Evolutionary conservation across 2,329 filamentous ascomycete species (phyloP).

Genomic region (Geosmithia putterillii): DNA sequence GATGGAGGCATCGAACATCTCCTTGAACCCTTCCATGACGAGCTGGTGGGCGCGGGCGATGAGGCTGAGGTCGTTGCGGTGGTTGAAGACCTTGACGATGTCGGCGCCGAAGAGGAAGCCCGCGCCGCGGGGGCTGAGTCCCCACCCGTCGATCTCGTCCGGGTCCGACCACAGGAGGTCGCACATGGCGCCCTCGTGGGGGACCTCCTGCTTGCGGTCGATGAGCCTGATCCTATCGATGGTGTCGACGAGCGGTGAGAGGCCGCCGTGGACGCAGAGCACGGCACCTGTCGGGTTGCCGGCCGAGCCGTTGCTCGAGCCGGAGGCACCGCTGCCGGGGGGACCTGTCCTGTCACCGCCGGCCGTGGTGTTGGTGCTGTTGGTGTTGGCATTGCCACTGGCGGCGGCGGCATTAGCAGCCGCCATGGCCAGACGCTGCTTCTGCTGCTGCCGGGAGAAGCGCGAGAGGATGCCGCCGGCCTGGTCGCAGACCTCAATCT

Average conservation of each 20-base stretch:
- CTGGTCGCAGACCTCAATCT: slow-evolving; percentile 87
- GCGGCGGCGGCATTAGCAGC: too few species aligned
- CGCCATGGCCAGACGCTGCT: slow-evolving; percentile 10
- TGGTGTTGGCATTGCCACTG: too few species aligned
- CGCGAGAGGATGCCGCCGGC: slow-evolving; percentile 67
- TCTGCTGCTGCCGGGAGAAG: slow-evolving; percentile 40
- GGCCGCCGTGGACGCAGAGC: slow-evolving; percentile 87
- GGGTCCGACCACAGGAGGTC: slow-evolving; percentile 97
- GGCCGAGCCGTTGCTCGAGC: slow-evolving; percentile 48
- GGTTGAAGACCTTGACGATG: slow-evolving; percentile 93
- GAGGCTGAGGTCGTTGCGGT: slow-evolving; percentile 81
- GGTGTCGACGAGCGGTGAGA: slow-evolving; percentile 82
- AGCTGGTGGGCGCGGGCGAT: slow-evolving; percentile 93
- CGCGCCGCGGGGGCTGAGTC: slow-evolving; percentile 81
- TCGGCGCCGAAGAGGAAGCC: slow-evolving; percentile 93
- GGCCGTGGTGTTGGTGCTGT: slow-evolving; percentile 12
- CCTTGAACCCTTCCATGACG: slow-evolving; percentile 99
- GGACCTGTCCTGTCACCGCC: slow-evolving; percentile 42
- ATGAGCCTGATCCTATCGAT: slow-evolving; percentile 93
- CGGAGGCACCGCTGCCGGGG: slow-evolving; percentile 68
- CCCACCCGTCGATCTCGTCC: slow-evolving; percentile 97
- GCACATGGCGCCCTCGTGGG: slow-evolving; percentile 98
- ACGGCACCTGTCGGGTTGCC: slow-evolving; percentile 70
- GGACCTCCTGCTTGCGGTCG: slow-evolving; percentile 95
- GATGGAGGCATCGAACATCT: slow-evolving; percentile 94